These are phyloP conservation scores for Lentinula edodes DNA, from an alignment of 768 basidiomycete species.

Conservation along the genomic window DNA sequence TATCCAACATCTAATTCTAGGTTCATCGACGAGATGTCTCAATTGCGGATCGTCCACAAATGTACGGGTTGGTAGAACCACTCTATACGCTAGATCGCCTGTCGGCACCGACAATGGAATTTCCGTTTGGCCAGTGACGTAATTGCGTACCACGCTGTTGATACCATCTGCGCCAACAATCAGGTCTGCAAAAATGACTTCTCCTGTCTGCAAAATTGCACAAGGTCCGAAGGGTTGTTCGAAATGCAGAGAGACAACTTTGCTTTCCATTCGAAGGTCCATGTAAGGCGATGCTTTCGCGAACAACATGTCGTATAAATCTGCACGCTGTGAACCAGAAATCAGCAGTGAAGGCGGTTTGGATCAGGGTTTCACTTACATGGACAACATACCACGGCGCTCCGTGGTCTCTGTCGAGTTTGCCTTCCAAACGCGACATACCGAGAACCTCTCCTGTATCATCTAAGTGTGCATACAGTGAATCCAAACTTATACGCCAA, in stretches of 20 bases:
- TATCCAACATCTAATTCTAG: slow-evolving; percentile 17
- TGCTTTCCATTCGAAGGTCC: slow-evolving; percentile 20
- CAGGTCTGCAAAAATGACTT: slow-evolving; percentile 27
- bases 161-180: slow-evolving; percentile 41
- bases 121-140: slow-evolving; percentile 36
- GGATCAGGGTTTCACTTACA: background rate
- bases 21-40: slow-evolving; percentile 10
- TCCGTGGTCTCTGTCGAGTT: slow-evolving; percentile 15
- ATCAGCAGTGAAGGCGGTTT: slow-evolving; percentile 9
- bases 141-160: slow-evolving; percentile 39
- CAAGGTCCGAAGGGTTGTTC: slow-evolving; percentile 16
- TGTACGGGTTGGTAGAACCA: slow-evolving; percentile 13
- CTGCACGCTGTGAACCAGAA: slow-evolving; percentile 32
- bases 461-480: background rate
- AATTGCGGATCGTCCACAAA: slow-evolving; percentile 14
- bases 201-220: slow-evolving; percentile 27
- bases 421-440: slow-evolving; percentile 1
- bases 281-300: slow-evolving; percentile 19
- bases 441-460: slow-evolving; percentile 1
- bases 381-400: slow-evolving; percentile 37
- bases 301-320: slow-evolving; percentile 28
- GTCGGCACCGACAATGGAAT: slow-evolving; percentile 21
- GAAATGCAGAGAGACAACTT: slow-evolving; percentile 19
- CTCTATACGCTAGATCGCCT: slow-evolving; percentile 25
- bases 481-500: no score